Evolutionary conservation across 306 rosid species (phyloP).

Genomic region (Cicer pinnatifidum): DNA sequence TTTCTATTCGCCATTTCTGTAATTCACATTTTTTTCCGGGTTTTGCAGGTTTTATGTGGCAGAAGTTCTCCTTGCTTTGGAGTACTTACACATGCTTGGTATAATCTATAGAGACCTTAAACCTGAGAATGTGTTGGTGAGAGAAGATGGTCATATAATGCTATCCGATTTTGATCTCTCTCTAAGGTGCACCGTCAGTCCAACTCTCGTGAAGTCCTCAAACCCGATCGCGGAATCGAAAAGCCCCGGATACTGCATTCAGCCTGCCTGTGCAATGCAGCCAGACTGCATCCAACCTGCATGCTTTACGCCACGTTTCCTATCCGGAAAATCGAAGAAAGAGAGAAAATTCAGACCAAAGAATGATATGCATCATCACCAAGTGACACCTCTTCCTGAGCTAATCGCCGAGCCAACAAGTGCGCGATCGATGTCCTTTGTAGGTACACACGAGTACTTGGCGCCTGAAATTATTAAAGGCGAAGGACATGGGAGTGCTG

Average conservation of each 20-base stretch:
- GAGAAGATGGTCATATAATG: slow-evolving; percentile 99
- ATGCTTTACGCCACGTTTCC: slow-evolving; percentile 78
- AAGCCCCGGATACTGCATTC: slow-evolving; percentile 75
- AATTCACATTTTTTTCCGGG: slow-evolving; percentile 2
- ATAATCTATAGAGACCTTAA: slow-evolving; percentile 95
- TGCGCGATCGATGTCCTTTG: slow-evolving; percentile 97
- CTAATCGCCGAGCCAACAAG: slow-evolving; percentile 87
- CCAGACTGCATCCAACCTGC: slow-evolving; percentile 87
- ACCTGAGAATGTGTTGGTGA: slow-evolving; percentile 94
- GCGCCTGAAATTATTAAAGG: slow-evolving; percentile 97
- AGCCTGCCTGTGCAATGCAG: slow-evolving; percentile 80
- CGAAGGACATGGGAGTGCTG: slow-evolving; percentile 99
- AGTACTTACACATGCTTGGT: slow-evolving; percentile 98
- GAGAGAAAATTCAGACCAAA: slow-evolving; percentile 64
- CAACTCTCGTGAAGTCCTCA: slow-evolving; percentile 76
- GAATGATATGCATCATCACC: slow-evolving; percentile 66
- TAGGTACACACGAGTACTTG: slow-evolving; percentile 95
- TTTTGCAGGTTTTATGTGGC: slow-evolving; percentile 89
- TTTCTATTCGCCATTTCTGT: neutral
- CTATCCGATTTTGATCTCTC: slow-evolving; percentile 97
- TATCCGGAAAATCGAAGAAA: slow-evolving; percentile 71
- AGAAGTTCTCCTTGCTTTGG: slow-evolving; percentile 97
- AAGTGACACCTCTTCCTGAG: slow-evolving; percentile 83
- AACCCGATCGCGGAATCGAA: slow-evolving; percentile 54
- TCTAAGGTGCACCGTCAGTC: slow-evolving; percentile 81